These are phyloP conservation scores for Aspergillus phoenicis DNA, from an alignment of 2,329 filamentous ascomycete genomes.

Conservation along the genomic window DNA sequence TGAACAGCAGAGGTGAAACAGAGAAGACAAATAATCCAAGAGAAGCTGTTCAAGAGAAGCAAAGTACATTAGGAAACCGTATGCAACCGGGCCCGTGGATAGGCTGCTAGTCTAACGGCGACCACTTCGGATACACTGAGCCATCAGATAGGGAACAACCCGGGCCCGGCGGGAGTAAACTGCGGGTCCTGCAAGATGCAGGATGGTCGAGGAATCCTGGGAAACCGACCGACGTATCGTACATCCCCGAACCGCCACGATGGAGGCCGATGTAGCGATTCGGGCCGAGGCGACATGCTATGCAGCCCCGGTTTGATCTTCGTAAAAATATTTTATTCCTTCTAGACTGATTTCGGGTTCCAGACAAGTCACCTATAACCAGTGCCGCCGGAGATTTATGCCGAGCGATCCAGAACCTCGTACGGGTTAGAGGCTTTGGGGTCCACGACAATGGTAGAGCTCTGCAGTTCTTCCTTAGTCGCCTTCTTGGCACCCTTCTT, in stretches of 20 bases:
- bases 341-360: neutral
- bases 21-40: neutral
- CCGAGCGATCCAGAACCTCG: slow-evolving; percentile 31
- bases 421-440: slow-evolving; percentile 36
- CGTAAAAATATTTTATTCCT: neutral
- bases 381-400: slow-evolving; percentile 1
- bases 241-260: neutral
- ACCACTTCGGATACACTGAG: neutral
- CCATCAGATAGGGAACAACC: neutral
- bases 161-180: neutral
- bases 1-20: neutral
- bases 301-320: neutral
- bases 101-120: neutral
- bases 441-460: slow-evolving; percentile 16
- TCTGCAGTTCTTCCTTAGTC: slow-evolving; percentile 26
- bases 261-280: neutral
- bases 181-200: neutral
- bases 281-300: neutral
- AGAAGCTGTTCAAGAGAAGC: neutral
- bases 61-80: neutral
- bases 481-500: slow-evolving; percentile 39
- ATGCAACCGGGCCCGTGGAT: neutral
- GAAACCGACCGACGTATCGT: neutral
- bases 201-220: neutral
- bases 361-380: neutral